These are phyloP conservation scores for Brassica nigra DNA, from an alignment of 345 rosid species.

Conservation along the genomic window DNA sequence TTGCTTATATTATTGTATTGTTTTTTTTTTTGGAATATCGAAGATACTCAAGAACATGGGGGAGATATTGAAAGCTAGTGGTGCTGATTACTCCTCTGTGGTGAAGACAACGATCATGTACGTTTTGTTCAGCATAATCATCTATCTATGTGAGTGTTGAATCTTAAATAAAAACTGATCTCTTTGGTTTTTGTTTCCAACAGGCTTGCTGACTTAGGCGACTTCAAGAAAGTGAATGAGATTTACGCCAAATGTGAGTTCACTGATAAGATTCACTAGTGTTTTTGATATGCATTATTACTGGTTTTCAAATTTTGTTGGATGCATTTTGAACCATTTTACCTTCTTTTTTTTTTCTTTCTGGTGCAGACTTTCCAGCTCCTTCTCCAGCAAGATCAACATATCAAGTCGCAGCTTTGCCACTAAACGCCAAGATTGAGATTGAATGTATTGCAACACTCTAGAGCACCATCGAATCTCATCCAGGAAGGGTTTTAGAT, in stretches of 20 bases:
- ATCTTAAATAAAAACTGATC: neutral
- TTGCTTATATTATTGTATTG: neutral
- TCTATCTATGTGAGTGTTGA: neutral
- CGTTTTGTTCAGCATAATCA: neutral
- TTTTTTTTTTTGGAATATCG: neutral
- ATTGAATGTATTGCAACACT: conserved; percentile 91
- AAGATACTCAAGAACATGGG: conserved; percentile 48
- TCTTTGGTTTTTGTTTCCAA: conserved; percentile 2
- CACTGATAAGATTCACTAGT: neutral
- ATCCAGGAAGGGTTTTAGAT: neutral
- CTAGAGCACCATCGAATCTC: conserved; percentile 21
- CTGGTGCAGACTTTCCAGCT: conserved; percentile 76
- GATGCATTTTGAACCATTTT: neutral
- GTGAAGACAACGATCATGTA: conserved; percentile 50
- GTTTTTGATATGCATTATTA: neutral
- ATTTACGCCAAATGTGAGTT: conserved; percentile 92
- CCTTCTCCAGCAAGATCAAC: conserved; percentile 91
- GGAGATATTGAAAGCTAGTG: conserved; percentile 47
- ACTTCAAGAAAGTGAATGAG: conserved; percentile 95
- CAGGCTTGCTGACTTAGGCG: conserved; percentile 91
- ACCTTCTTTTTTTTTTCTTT: neutral
- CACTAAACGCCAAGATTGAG: conserved; percentile 82
- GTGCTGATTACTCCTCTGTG: conserved; percentile 44
- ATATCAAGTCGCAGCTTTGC: conserved; percentile 94
- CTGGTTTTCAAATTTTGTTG: neutral